phyloP scores from a whole-genome alignment of 1,284 basidiomycete species.

The Somion occarium region DNA sequence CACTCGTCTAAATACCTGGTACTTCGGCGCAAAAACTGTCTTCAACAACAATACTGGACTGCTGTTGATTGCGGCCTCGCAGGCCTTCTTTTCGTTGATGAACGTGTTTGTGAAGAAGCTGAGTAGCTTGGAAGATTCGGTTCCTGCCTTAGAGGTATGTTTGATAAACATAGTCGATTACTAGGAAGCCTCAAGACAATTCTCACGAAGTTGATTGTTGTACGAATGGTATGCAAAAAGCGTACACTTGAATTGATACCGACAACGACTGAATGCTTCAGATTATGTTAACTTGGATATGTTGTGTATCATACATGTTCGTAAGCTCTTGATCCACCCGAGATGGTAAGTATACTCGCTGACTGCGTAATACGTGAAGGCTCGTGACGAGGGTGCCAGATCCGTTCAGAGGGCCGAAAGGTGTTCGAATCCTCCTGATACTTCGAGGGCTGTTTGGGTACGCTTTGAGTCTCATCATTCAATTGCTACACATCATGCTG shows the following conservation, averaged over 20 bases:
- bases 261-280: background rate
- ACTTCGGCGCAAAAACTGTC: slow-evolving; percentile 2
- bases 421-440: slow-evolving; percentile 53
- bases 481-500: background rate
- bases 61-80: slow-evolving; percentile 52
- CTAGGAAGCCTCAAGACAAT: background rate
- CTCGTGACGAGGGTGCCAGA: slow-evolving; percentile 50
- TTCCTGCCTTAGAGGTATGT: slow-evolving; percentile 52
- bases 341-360: background rate
- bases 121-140: slow-evolving; percentile 52
- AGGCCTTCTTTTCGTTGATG: slow-evolving; percentile 61
- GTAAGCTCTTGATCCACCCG: too few relatives aligned
- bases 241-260: background rate
- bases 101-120: slow-evolving; percentile 59
- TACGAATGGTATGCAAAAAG: slow-evolving; percentile 46
- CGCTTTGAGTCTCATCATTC: slow-evolving; percentile 27
- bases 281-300: slow-evolving; percentile 37
- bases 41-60: slow-evolving; percentile 51
- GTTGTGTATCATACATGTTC: slow-evolving; percentile 40
- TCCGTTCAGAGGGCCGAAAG: slow-evolving; percentile 66
- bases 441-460: slow-evolving; percentile 64
- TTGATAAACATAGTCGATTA: background rate
- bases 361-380: slow-evolving; percentile 30
- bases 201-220: slow-evolving; percentile 31
- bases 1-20: background rate